Percentiles rank a stretch among this genome's conserved stretches.
phyloP scores from a whole-genome alignment of 148 eudicot species.

The Camellia lanceoleosa region DNA sequence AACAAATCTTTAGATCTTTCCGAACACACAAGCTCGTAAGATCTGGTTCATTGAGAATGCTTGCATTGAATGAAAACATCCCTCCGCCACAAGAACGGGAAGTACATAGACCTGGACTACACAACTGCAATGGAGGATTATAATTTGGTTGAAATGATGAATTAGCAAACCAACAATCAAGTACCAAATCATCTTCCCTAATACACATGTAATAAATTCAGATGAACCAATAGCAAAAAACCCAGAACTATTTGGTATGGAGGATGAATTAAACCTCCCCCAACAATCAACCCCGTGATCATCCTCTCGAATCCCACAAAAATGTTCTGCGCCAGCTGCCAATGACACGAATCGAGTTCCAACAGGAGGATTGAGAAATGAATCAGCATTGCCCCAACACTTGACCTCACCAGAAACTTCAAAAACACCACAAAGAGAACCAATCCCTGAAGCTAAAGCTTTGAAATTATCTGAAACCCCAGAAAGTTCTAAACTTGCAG shows the following conservation, averaged over 20 bases:
- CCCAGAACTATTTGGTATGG: conserved; percentile 66
- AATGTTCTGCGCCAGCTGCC: conserved; percentile 65
- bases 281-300: conserved; percentile 79
- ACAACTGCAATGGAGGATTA: conserved; percentile 86
- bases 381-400: conserved; percentile 59
- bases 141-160: conserved; percentile 28
- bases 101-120: conserved; percentile 83
- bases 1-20: conserved; percentile 71
- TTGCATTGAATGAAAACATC: conserved; percentile 71
- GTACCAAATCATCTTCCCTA: conserved; percentile 74
- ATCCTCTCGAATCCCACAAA: conserved; percentile 85
- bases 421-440: conserved; percentile 59
- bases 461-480: conserved; percentile 32
- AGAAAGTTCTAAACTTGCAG: conserved; percentile 39
- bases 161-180: conserved; percentile 78
- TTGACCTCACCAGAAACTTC: conserved; percentile 50
- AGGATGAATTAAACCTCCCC: conserved; percentile 65
- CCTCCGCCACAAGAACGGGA: conserved; percentile 47
- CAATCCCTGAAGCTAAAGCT: conserved; percentile 48
- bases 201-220: conserved; percentile 60
- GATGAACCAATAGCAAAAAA: conserved; percentile 73
- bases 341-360: conserved; percentile 57
- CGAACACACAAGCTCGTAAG: conserved; percentile 61
- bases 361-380: conserved; percentile 35
- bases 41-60: conserved; percentile 65